A percentile compares a stretch with the other conserved stretches of the same genome.
Conservation (phyloP, 2,329 filamentous ascomycete genomes). For the Sarocladiaceae sp. region DNA sequence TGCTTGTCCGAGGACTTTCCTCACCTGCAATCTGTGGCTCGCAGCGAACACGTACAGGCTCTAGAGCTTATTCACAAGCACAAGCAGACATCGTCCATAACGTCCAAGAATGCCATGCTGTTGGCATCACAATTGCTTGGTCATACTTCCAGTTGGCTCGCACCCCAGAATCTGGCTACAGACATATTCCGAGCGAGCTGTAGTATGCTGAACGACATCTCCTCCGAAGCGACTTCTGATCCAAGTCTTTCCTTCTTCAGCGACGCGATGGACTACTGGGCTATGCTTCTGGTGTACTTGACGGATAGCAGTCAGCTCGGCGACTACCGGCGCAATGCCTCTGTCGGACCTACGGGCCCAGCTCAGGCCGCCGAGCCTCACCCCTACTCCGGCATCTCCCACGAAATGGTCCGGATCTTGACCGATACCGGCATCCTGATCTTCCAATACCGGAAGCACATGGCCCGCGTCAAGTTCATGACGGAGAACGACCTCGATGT, state of each 20-base stretch:
- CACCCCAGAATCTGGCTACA: neutral
- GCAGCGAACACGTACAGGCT: constrained; percentile 13
- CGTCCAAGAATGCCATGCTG: constrained; percentile 9
- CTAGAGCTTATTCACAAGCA: constrained; percentile 10
- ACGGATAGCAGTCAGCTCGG: constrained; percentile 16
- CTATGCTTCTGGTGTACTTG: constrained; percentile 18
- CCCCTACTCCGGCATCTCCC: constrained; percentile 16
- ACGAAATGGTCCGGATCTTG: constrained; percentile 13
- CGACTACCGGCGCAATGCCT: constrained; percentile 7
- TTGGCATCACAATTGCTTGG: constrained; percentile 11
- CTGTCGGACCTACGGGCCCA: neutral
- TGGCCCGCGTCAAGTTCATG: constrained; percentile 16
- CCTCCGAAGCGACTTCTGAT: neutral
- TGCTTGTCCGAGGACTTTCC: constrained; percentile 18
- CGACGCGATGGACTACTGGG: constrained; percentile 19
- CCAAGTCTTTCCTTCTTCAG: constrained; percentile 13
- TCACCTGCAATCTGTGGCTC: constrained; percentile 11
- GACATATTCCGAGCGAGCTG: neutral
- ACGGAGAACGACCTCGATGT: constrained; percentile 15
- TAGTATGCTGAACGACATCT: neutral
- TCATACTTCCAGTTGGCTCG: neutral
- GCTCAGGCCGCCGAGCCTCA: constrained; percentile 12
- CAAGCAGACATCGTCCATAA: neutral
- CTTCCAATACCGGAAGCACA: constrained; percentile 16
- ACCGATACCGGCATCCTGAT: constrained; percentile 16